Conservation (phyloP, 441 rosid species). For the Populus hybrid region DNA sequence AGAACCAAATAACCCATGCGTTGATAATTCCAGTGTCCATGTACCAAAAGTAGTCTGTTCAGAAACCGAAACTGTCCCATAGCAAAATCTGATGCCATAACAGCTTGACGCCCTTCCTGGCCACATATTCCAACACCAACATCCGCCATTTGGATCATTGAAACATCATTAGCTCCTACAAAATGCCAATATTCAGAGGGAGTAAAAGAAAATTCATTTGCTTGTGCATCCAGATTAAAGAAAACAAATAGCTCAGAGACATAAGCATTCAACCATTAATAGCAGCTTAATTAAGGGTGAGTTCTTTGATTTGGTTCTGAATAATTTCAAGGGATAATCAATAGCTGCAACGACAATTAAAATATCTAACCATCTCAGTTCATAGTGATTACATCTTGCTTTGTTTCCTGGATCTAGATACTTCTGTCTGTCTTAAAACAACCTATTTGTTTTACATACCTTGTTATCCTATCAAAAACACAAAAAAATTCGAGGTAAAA, state of each 20-base stretch:
- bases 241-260: not conserved
- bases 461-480: not conserved
- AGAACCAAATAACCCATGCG: slow-evolving; percentile 66
- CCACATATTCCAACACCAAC: slow-evolving; percentile 87
- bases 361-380: not conserved
- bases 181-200: slow-evolving; percentile 22
- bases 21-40: slow-evolving; percentile 88
- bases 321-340: not conserved
- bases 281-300: not conserved
- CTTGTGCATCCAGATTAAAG: not conserved
- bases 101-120: slow-evolving; percentile 85
- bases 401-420: too few species aligned
- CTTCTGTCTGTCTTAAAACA: too few species aligned
- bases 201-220: slow-evolving; percentile 4
- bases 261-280: not conserved
- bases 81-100: slow-evolving; percentile 89
- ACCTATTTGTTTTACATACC: too few species aligned
- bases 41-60: slow-evolving; percentile 67
- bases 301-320: not conserved
- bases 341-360: not conserved
- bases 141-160: slow-evolving; percentile 20
- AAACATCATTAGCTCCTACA: slow-evolving; percentile 83
- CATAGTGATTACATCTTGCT: not conserved
- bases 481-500: not conserved
- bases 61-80: slow-evolving; percentile 81